phyloP scores from a whole-genome alignment of 2,329 filamentous ascomycete genomes.

The Pseudogymnoascus sp. region DNA sequence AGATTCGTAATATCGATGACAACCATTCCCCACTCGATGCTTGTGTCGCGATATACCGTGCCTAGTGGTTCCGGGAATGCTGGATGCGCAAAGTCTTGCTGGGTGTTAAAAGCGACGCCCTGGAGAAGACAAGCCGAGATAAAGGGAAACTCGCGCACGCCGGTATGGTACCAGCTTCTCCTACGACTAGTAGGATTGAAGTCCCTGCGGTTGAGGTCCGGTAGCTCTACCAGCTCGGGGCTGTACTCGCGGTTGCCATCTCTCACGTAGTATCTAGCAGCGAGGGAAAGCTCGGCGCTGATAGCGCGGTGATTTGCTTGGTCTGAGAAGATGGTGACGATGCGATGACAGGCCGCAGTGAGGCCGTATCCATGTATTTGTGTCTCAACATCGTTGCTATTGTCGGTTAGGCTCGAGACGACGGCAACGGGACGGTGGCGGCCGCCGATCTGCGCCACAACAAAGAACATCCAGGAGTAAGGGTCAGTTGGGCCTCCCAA shows the following conservation, averaged over 20 bases:
- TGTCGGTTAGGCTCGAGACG: neutral
- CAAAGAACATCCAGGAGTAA: neutral
- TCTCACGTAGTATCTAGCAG: conserved; percentile 11
- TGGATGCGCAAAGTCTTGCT: neutral
- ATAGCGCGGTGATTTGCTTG: conserved; percentile 12
- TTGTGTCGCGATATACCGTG: conserved; percentile 19
- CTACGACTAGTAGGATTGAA: neutral
- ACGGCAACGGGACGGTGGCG: neutral
- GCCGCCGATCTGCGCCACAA: neutral
- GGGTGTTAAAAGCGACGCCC: conserved; percentile 14
- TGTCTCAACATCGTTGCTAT: neutral
- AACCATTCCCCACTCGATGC: conserved; percentile 20
- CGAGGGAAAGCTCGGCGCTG: conserved; percentile 12
- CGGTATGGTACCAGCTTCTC: conserved; percentile 16
- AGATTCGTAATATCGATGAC: conserved; percentile 18
- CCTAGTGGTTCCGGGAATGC: conserved; percentile 16
- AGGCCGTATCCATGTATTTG: conserved; percentile 16
- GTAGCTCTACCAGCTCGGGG: neutral
- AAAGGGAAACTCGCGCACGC: conserved; percentile 17
- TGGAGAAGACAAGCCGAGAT: conserved; percentile 16
- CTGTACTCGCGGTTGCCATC: conserved; percentile 5
- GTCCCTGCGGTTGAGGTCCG: neutral
- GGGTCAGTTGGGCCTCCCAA: neutral
- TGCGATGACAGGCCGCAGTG: conserved; percentile 14
- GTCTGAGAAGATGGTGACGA: conserved; percentile 18